A percentile compares a stretch with the other conserved stretches of the same genome.
phyloP scores from a whole-genome alignment of 257 asterid genomes.

The Solanum rostratum region DNA sequence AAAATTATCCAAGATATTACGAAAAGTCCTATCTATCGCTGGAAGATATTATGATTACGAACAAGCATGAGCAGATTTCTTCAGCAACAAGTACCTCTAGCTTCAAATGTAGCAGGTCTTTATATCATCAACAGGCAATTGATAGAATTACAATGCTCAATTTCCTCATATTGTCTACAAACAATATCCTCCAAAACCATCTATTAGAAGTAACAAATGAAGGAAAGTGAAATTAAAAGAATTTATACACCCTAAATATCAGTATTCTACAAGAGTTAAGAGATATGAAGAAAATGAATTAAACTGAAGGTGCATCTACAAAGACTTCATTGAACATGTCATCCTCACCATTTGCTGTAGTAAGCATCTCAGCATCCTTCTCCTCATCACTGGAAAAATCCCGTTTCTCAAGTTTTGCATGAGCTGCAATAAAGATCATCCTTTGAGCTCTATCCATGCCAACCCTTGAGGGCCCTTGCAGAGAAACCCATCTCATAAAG shows the following conservation, averaged over 20 bases:
- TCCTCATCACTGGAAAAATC: conserved; percentile 48
- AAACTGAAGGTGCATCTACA: conserved; percentile 50
- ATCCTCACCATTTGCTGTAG: conserved; percentile 31
- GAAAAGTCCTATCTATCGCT: conserved; percentile 12
- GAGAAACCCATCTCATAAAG: conserved; percentile 35
- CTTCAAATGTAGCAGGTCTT: conserved; percentile 15
- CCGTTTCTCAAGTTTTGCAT: conserved; percentile 49
- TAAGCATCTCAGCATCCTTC: conserved; percentile 50
- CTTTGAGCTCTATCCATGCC: conserved; percentile 63
- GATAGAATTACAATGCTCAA: conserved; percentile 8
- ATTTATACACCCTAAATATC: conserved; percentile 31
- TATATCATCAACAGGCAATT: conserved; percentile 13
- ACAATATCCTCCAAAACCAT: conserved; percentile 20
- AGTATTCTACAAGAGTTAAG: conserved; percentile 24
- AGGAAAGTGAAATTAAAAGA: conserved; percentile 7
- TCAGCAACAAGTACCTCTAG: conserved; percentile 21
- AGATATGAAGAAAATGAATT: conserved; percentile 15
- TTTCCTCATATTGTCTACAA: conserved; percentile 16
- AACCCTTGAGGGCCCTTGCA: conserved; percentile 27
- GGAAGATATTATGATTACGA: conserved; percentile 4
- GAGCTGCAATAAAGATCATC: conserved; percentile 61
- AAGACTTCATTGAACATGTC: conserved; percentile 57
- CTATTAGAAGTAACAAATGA: conserved; percentile 17
- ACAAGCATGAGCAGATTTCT: conserved; percentile 16
- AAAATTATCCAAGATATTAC: neutral